A percentile compares a stretch with the other conserved stretches of the same genome.
Conservation (phyloP, 2,329 filamentous ascomycete genomes). For the Botrytis hyacinthi region DNA sequence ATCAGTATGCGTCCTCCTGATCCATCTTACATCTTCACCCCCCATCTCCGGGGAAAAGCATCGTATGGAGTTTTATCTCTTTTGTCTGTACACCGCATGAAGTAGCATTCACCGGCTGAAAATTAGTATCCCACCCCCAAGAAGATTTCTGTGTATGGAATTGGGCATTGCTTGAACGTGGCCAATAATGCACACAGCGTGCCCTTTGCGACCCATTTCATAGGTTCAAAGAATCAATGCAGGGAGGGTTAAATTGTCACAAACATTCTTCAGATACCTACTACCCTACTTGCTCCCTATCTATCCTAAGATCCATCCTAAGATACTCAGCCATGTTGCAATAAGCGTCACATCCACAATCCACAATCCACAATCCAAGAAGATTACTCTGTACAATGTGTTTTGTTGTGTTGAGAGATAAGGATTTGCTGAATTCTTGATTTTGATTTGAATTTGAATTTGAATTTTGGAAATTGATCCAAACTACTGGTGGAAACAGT, state of each 20-base stretch:
- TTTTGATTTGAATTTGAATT: background rate
- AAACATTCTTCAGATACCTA: background rate
- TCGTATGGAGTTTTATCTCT: background rate
- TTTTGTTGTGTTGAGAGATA: slow-evolving; percentile 1
- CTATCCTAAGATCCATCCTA: no score
- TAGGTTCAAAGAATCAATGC: background rate
- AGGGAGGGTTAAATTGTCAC: background rate
- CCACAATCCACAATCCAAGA: slow-evolving; percentile 12
- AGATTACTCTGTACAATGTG: background rate
- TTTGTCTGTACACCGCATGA: background rate
- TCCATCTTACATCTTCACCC: background rate
- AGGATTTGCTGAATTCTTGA: background rate
- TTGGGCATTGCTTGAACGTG: background rate
- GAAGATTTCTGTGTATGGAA: background rate
- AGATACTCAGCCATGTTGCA: background rate
- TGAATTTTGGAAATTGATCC: background rate
- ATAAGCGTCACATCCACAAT: slow-evolving; percentile 8
- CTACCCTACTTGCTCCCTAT: no score
- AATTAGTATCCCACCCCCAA: background rate
- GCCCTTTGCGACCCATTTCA: background rate
- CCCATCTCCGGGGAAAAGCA: background rate
- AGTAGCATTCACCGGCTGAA: background rate
- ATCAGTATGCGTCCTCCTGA: background rate
- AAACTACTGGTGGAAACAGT: background rate
- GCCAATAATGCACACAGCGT: slow-evolving; percentile 1